These are phyloP conservation scores for Beta macrorhiza DNA, from an alignment of 179 eudicot genomes.

Conservation along the genomic window DNA sequence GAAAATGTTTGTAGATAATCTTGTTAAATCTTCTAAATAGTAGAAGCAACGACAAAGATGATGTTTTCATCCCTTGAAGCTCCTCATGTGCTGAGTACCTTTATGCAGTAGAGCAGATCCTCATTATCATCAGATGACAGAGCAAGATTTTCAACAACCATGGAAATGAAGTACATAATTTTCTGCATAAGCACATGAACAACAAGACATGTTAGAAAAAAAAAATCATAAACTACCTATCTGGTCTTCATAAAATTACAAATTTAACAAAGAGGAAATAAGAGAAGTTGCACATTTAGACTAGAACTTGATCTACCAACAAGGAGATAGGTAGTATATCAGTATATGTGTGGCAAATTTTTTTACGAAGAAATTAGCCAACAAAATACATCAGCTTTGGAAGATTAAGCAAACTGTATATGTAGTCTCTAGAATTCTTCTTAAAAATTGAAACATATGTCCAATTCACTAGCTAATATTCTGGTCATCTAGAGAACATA, in stretches of 20 bases:
- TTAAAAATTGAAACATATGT: background rate
- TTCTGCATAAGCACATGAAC: constrained; percentile 54
- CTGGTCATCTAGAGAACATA: background rate
- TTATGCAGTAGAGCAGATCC: constrained; percentile 88
- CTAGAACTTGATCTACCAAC: background rate
- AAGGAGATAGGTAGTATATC: background rate
- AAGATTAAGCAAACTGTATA: background rate
- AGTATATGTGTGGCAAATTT: background rate
- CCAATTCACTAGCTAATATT: background rate
- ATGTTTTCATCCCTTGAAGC: background rate
- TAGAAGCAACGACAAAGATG: background rate
- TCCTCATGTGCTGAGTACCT: constrained; percentile 45
- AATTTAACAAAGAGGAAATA: background rate
- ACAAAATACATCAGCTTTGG: background rate
- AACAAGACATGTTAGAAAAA: constrained; percentile 21
- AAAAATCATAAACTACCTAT: background rate
- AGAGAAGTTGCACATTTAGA: background rate
- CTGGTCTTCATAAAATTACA: background rate
- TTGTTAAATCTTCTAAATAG: background rate
- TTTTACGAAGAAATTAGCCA: background rate
- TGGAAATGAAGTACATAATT: constrained; percentile 86
- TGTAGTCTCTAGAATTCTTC: background rate
- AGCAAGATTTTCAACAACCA: constrained; percentile 88
- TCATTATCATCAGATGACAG: constrained; percentile 85
- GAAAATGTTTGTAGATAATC: background rate